Percentiles rank a stretch among this genome's conserved stretches.
These are phyloP conservation scores for Trematosphaeria pertusa DNA, from an alignment of 2,329 filamentous ascomycete genomes.

Conservation along the genomic window DNA sequence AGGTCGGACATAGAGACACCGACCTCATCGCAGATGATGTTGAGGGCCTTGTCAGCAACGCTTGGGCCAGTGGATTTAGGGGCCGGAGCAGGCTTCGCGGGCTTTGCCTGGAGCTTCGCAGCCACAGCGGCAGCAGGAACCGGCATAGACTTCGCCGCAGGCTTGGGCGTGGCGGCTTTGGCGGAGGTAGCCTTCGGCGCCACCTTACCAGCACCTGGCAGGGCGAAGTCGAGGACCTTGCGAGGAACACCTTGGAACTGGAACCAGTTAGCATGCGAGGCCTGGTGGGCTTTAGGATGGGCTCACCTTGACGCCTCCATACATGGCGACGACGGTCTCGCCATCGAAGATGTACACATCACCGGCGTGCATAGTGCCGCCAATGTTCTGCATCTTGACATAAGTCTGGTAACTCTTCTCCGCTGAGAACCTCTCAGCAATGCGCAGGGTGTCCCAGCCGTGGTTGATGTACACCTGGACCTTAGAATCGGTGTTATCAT, in stretches of 20 bases:
- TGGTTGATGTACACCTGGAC: conserved; percentile 15
- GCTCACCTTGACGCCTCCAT: conserved; percentile 25
- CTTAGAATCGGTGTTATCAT: conserved; percentile 16
- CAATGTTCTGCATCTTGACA: conserved; percentile 21
- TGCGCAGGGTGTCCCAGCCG: conserved; percentile 19
- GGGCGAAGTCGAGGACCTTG: conserved; percentile 17
- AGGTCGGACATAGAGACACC: conserved; percentile 11
- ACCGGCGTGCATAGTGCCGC: conserved; percentile 41
- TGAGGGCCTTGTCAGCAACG: conserved; percentile 7
- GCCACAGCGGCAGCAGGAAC: conserved; percentile 13
- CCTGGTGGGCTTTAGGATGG: neutral
- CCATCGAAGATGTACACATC: conserved; percentile 49
- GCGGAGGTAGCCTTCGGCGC: neutral
- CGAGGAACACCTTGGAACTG: conserved; percentile 21
- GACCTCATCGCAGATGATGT: conserved; percentile 16
- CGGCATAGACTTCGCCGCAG: conserved; percentile 9
- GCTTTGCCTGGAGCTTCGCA: conserved; percentile 10
- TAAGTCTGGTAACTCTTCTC: conserved; percentile 17
- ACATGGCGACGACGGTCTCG: conserved; percentile 36
- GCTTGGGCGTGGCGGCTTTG: conserved; percentile 1
- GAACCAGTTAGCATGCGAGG: conserved; percentile 5
- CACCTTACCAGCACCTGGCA: conserved; percentile 13
- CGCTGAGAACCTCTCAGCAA: conserved; percentile 3
- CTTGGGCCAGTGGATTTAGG: conserved; percentile 1
- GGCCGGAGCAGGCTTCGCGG: conserved; percentile 6